Conservation (phyloP, 179 eudicot species). For the Spinacia oleracea region DNA sequence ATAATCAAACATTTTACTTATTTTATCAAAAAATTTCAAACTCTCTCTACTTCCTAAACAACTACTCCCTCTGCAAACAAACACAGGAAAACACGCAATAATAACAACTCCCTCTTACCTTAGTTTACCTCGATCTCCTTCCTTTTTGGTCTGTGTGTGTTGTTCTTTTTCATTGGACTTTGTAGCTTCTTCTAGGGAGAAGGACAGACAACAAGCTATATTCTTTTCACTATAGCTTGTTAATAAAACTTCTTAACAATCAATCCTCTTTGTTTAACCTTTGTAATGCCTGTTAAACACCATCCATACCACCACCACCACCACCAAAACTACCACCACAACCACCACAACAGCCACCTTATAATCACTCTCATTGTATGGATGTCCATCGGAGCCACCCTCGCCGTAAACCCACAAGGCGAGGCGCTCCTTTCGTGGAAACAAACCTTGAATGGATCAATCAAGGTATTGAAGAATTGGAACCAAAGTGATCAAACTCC, state of each 20-base stretch:
- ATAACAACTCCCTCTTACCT: slow-evolving; percentile 30
- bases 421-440: slow-evolving; percentile 72
- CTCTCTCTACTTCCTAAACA: slow-evolving; percentile 27
- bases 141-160: slow-evolving; percentile 27
- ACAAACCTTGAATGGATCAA: slow-evolving; percentile 49
- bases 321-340: slow-evolving; percentile 18
- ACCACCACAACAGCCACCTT: slow-evolving; percentile 3
- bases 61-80: slow-evolving; percentile 36
- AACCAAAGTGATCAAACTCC: slow-evolving; percentile 51
- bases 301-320: slow-evolving; percentile 42
- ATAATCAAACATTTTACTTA: slow-evolving; percentile 48
- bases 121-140: slow-evolving; percentile 32
- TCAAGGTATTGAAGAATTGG: slow-evolving; percentile 51
- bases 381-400: background rate
- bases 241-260: background rate
- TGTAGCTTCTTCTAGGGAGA: slow-evolving; percentile 44
- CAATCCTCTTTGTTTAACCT: background rate
- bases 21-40: slow-evolving; percentile 11
- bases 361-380: slow-evolving; percentile 25
- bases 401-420: slow-evolving; percentile 67
- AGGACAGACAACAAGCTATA: slow-evolving; percentile 19
- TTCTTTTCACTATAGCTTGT: slow-evolving; percentile 11
- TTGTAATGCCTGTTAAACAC: slow-evolving; percentile 65
- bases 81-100: slow-evolving; percentile 18
- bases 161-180: slow-evolving; percentile 56